phyloP scores from a whole-genome alignment of 2,329 filamentous ascomycete species.

The Sodiomyces alkalinus region DNA sequence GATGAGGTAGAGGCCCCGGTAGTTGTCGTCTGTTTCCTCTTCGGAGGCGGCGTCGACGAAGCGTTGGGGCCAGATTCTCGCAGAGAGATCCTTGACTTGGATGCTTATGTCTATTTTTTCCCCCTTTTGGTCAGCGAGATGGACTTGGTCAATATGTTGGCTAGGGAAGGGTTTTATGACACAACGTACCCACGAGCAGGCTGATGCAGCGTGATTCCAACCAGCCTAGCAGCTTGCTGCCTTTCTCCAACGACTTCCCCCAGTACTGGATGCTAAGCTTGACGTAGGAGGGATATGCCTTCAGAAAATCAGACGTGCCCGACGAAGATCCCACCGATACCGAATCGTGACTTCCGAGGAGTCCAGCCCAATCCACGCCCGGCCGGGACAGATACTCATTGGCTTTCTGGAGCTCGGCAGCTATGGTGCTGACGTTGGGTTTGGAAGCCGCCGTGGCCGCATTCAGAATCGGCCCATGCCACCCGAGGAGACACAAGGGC shows the following conservation, averaged over 20 bases:
- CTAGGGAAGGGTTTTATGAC: slow-evolving; percentile 2
- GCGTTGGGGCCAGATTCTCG: slow-evolving; percentile 47
- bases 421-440: slow-evolving; percentile 34
- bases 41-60: slow-evolving; percentile 35
- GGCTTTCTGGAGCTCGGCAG: slow-evolving; percentile 34
- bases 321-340: background rate
- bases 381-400: slow-evolving; percentile 19
- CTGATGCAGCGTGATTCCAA: slow-evolving; percentile 44
- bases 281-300: slow-evolving; percentile 35
- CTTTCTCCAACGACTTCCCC: slow-evolving; percentile 39
- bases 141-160: no score
- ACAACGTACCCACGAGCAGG: slow-evolving; percentile 38
- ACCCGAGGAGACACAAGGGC: slow-evolving; percentile 47
- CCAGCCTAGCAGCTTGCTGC: slow-evolving; percentile 44
- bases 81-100: slow-evolving; percentile 31
- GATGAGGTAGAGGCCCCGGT: slow-evolving; percentile 46
- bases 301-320: slow-evolving; percentile 32
- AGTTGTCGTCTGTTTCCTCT: slow-evolving; percentile 21
- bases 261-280: slow-evolving; percentile 51
- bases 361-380: slow-evolving; percentile 23
- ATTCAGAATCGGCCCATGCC: slow-evolving; percentile 46
- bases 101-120: slow-evolving; percentile 43
- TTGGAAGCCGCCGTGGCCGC: slow-evolving; percentile 37
- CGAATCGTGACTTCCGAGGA: slow-evolving; percentile 16
- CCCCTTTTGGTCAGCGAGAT: no score